phyloP scores from a whole-genome alignment of 176 grass and related monocot species.

The Zizania latifolia region DNA sequence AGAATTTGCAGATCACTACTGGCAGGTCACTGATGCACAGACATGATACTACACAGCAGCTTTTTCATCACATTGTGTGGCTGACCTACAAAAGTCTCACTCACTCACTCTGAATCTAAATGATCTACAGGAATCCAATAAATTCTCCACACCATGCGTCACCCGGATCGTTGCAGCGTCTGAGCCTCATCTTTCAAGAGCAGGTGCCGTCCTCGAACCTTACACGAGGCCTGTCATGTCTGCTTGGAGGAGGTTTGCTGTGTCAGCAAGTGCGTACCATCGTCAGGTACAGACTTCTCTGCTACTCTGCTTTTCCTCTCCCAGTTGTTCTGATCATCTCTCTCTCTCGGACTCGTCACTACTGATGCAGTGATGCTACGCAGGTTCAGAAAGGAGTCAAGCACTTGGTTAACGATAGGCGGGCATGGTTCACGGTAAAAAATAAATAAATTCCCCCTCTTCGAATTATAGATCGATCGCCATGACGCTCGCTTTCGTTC shows the following conservation, averaged over 20 bases:
- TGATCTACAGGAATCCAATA: neutral
- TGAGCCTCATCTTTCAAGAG: constrained; percentile 18
- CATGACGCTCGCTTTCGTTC: no score
- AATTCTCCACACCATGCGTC: neutral
- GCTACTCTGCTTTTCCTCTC: neutral
- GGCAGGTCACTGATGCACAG: constrained; percentile 24
- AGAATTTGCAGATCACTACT: neutral
- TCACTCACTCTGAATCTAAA: neutral
- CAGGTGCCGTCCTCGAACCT: neutral
- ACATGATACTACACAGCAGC: no score
- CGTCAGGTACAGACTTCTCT: neutral
- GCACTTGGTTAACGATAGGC: neutral
- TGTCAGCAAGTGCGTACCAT: neutral
- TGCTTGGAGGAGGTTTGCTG: neutral
- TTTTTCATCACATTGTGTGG: neutral
- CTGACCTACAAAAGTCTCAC: neutral
- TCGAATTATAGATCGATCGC: no score
- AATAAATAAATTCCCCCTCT: no score
- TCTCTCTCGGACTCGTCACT: neutral
- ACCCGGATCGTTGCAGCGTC: neutral
- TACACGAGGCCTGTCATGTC: neutral
- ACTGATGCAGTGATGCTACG: no score
- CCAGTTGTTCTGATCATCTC: no score
- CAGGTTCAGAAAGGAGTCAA: constrained; percentile 28
- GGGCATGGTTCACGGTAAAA: constrained; percentile 23